Percentiles rank a stretch among this genome's conserved stretches.
phyloP scores from a whole-genome alignment of 352 stramenopile genomes.

The Pythium biforme region DNA sequence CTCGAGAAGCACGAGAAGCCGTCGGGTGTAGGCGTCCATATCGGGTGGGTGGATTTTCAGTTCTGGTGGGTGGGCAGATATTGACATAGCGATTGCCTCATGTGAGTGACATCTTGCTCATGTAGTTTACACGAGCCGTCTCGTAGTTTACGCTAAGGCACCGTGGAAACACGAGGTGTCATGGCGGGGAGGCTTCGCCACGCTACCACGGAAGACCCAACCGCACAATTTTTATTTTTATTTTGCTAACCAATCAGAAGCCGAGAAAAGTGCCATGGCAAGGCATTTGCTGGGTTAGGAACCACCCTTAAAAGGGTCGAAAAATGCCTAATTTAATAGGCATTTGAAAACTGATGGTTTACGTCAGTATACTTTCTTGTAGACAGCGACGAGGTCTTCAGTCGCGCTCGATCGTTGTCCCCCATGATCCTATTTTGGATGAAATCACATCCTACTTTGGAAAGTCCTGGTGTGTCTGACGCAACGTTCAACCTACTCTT shows the following conservation, averaged over 20 bases:
- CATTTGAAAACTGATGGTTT: too few relatives aligned
- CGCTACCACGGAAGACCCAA: not conserved
- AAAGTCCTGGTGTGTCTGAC: too few relatives aligned
- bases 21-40: not conserved
- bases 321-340: too few relatives aligned
- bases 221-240: not conserved
- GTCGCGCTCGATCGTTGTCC: too few relatives aligned
- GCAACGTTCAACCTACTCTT: too few relatives aligned
- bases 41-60: too few relatives aligned
- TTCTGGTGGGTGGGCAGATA: too few relatives aligned
- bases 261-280: not conserved
- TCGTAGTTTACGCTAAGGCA: not conserved
- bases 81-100: not conserved
- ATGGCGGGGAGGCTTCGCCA: not conserved
- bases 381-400: too few relatives aligned
- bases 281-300: slow-evolving; percentile 4
- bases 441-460: too few relatives aligned
- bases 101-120: not conserved
- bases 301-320: not conserved
- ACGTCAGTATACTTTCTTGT: too few relatives aligned
- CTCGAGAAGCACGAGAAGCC: not conserved
- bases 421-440: too few relatives aligned
- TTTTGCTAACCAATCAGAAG: not conserved
- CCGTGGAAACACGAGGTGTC: not conserved
- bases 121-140: too few relatives aligned